Evolutionary conservation across 2,329 filamentous ascomycete species (phyloP).

Genomic region (Beauveria sp.): DNA sequence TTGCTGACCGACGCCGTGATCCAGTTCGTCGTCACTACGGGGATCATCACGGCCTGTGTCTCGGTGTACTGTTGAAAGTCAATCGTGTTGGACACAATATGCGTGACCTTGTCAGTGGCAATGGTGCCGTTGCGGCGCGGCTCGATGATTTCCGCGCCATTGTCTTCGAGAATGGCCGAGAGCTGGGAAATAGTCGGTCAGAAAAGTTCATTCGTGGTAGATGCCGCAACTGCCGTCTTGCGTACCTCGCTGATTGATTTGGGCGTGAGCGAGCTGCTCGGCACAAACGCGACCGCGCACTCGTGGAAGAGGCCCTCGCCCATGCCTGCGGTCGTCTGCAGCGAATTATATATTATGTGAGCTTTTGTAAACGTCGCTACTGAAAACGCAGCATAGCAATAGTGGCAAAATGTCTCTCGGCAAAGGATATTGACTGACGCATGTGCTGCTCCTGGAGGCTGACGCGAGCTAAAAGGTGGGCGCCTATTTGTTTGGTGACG

Average conservation of each 20-base stretch:
- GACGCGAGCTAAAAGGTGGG: not conserved
- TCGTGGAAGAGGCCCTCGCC: conserved; percentile 31
- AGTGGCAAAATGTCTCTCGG: not conserved
- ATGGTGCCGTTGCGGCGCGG: conserved; percentile 41
- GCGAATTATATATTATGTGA: no score
- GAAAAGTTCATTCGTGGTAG: not conserved
- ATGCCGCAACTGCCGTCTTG: not conserved
- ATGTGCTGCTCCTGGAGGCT: not conserved
- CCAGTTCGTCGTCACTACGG: conserved; percentile 79
- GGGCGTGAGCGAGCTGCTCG: conserved; percentile 32
- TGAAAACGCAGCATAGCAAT: not conserved
- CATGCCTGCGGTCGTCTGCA: conserved; percentile 19
- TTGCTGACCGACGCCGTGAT: conserved; percentile 62
- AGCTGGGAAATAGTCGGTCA: conserved; percentile 24
- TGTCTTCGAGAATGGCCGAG: conserved; percentile 34
- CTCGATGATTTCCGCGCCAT: conserved; percentile 44
- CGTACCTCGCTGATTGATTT: conserved; percentile 35
- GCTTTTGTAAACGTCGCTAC: not conserved
- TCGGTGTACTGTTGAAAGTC: conserved; percentile 85
- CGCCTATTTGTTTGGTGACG: conserved; percentile 13
- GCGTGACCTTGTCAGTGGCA: conserved; percentile 41
- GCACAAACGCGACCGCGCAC: conserved; percentile 39
- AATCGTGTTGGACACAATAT: conserved; percentile 63
- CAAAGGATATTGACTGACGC: not conserved
- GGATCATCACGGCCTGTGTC: conserved; percentile 69